phyloP scores from a whole-genome alignment of 768 basidiomycete species.

The Mycena rosella region DNA sequence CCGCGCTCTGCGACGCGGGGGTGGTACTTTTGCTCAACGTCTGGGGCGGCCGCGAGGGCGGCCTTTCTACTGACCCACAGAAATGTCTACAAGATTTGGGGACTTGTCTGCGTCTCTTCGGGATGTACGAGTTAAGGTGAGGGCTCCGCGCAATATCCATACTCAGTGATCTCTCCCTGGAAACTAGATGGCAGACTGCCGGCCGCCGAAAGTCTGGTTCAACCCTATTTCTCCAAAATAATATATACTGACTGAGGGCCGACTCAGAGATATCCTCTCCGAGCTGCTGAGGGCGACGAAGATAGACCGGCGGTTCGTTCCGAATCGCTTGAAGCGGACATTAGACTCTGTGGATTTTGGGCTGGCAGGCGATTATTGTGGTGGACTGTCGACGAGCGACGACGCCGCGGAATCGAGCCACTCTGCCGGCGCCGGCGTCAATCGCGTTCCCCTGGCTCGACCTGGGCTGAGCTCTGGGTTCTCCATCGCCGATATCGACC shows the following conservation, averaged over 20 bases:
- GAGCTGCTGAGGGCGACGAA: slow-evolving; percentile 22
- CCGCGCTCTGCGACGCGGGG: slow-evolving; percentile 5
- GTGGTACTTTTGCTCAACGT: slow-evolving; percentile 19
- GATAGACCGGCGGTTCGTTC: slow-evolving; percentile 4
- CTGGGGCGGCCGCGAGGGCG: slow-evolving; percentile 17
- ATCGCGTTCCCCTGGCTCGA: neutral
- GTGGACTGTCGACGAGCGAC: neutral
- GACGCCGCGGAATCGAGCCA: neutral
- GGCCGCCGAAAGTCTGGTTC: slow-evolving; percentile 27
- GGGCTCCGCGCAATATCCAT: neutral
- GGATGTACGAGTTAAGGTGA: slow-evolving; percentile 21
- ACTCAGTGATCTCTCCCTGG: neutral
- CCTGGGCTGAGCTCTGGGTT: neutral
- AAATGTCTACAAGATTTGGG: slow-evolving; percentile 26
- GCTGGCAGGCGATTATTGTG: neutral
- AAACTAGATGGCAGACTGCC: slow-evolving; percentile 23
- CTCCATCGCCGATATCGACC: neutral
- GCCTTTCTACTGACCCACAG: slow-evolving; percentile 14
- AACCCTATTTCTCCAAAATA: neutral
- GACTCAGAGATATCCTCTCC: slow-evolving; percentile 18
- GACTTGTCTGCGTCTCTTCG: slow-evolving; percentile 11
- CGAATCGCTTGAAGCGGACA: slow-evolving; percentile 3
- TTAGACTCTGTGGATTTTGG: too few relatives aligned
- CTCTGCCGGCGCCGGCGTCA: neutral
- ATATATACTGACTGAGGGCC: neutral